Base-by-base conservation (phyloP, 2,329 filamentous ascomycete genomes). In the Colletotrichum sp. region DNA sequence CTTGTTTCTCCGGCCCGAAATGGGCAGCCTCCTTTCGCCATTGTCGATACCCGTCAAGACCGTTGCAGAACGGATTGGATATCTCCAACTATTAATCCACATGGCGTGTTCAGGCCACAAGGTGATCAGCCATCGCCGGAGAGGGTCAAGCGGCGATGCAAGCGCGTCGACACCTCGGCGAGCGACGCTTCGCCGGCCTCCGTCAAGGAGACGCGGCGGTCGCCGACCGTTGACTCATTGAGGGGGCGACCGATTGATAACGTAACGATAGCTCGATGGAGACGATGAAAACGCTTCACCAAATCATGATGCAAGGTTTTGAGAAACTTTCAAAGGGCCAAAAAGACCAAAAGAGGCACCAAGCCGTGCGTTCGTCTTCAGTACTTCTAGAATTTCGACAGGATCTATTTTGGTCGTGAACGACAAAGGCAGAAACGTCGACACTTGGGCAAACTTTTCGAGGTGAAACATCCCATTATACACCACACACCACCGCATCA, bases 341-440 rank as follows among this genome's bases (percentile, higher is more conserved):
- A 24, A 34, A 52, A 70, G 56, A 34, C 26, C 24, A 21, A 38
- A 30, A 24, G n/a, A 70, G 66, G 48, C 62, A 62, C 73, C 58
- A 73, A 73, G 70, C 73, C 58, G 55, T 64, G 73, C 70, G 64
- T 68, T 58, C 64, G n/a, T 73, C 69, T 68, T 48, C 64, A 73
- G 68, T 38, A 65, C 64, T 75, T 75, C 73, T 68, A 73, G 73
- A 75, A 75, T 32, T 48, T 66, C 38, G 18, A 60, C 36, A 21
- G 28, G 13, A 32, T 72, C 69, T 75, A 75, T 75, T 75, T 75
- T 68, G 15, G 64, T 68, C 73, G 73, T 75, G 73, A 75, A 75
- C 69, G 55, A 68, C 70, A 72, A 48, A 48, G 26, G 48, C 26
- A 64, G 34, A 68, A 43, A 43, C 32, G 30, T 62, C 62, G n/a